A percentile compares a stretch with the other conserved stretches of the same genome.
Conservation (phyloP, 495 filamentous ascomycete species). For the Penicillium ucsense region DNA sequence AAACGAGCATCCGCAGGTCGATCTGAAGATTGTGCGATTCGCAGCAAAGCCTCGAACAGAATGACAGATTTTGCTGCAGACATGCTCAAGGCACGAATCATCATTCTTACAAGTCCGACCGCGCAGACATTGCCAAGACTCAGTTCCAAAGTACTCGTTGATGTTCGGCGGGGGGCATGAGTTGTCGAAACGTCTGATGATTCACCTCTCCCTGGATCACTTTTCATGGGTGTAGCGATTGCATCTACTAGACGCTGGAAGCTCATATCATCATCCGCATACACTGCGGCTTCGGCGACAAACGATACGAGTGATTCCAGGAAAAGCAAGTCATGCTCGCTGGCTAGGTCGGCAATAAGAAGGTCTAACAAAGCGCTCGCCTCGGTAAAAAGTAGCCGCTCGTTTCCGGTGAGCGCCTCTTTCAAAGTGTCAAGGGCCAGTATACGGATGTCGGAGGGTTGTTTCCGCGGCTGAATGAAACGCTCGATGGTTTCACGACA, state of each 20-base stretch:
- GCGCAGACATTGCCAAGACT: constrained; percentile 36
- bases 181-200: constrained; percentile 9
- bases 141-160: constrained; percentile 24
- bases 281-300: constrained; percentile 26
- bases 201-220: constrained; percentile 22
- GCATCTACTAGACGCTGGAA: constrained; percentile 29
- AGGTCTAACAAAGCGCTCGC: constrained; percentile 29
- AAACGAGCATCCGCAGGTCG: constrained; percentile 58
- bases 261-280: constrained; percentile 18
- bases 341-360: constrained; percentile 33
- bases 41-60: constrained; percentile 29
- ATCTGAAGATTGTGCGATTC: constrained; percentile 29
- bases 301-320: constrained; percentile 40
- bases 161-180: constrained; percentile 20
- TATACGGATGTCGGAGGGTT: constrained; percentile 57
- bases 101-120: constrained; percentile 34
- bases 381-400: constrained; percentile 25
- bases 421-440: constrained; percentile 57
- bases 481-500: constrained; percentile 50
- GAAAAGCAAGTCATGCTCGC: constrained; percentile 40
- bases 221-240: constrained; percentile 28
- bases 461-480: constrained; percentile 54
- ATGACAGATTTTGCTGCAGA: constrained; percentile 30
- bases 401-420: constrained; percentile 50
- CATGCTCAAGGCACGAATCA: constrained; percentile 32